Evolutionary conservation across 2,329 filamentous ascomycete genomes (phyloP).

Genomic region (Nigrospora sphaerica): DNA sequence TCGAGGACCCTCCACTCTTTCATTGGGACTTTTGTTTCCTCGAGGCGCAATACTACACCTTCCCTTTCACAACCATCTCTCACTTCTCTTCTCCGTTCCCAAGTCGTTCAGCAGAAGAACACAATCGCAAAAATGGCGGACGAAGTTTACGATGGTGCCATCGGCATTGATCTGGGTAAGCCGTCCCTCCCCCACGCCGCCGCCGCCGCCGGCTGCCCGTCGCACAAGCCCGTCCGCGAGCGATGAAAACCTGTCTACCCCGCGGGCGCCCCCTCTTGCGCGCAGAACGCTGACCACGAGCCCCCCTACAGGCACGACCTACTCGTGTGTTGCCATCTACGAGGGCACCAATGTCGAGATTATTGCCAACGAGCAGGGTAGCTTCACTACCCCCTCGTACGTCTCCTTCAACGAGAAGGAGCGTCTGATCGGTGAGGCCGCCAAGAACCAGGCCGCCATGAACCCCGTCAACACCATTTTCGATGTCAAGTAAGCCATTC

Average conservation of each 20-base stretch:
- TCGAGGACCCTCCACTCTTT: too few relatives aligned
- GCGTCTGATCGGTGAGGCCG: constrained; percentile 97
- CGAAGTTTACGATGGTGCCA: constrained; percentile 98
- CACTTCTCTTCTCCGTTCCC: constrained; percentile 10
- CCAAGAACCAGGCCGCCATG: constrained; percentile 99
- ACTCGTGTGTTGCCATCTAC: constrained; percentile 99
- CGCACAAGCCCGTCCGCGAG: background rate
- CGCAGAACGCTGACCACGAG: background rate
- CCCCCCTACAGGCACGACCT: constrained; percentile 76
- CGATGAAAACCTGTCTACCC: constrained; percentile 13
- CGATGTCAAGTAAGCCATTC: constrained; percentile 79
- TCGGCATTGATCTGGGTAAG: constrained; percentile 99
- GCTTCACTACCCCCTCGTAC: constrained; percentile 97
- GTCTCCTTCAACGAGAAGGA: constrained; percentile 98
- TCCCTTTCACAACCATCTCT: background rate
- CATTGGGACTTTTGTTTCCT: too few relatives aligned
- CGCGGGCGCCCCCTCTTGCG: too few relatives aligned
- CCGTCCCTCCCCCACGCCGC: too few relatives aligned
- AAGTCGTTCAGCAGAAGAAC: constrained; percentile 14
- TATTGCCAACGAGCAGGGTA: constrained; percentile 99
- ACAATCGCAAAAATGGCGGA: constrained; percentile 70
- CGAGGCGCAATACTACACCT: too few relatives aligned
- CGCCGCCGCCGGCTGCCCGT: too few relatives aligned
- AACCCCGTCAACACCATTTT: constrained; percentile 98
- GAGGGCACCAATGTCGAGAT: constrained; percentile 99